These are phyloP conservation scores for Pestalotiopsis sp. DNA, from an alignment of 2,329 filamentous ascomycete genomes.

Conservation along the genomic window DNA sequence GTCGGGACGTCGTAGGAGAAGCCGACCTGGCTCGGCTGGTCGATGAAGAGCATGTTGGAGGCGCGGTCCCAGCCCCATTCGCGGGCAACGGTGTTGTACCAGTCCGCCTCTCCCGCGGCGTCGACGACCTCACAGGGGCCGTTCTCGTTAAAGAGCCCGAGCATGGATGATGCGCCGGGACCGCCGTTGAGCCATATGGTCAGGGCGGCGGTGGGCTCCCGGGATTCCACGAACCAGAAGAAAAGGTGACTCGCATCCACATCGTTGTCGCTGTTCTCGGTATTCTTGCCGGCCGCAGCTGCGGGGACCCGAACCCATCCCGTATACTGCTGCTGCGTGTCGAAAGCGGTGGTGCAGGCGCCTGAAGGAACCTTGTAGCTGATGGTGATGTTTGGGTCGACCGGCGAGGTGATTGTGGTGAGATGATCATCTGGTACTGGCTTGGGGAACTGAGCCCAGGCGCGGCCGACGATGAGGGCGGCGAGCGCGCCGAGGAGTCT, in stretches of 20 bases:
- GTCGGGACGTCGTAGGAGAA: conserved; percentile 61
- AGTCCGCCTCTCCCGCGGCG: conserved; percentile 36
- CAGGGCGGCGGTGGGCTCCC: conserved; percentile 40
- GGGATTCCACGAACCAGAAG: conserved; percentile 51
- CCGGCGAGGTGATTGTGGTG: conserved; percentile 60
- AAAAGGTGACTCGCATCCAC: conserved; percentile 51
- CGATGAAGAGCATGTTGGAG: conserved; percentile 47
- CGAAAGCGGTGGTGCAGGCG: conserved; percentile 65
- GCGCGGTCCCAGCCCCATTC: conserved; percentile 67
- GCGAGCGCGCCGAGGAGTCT: conserved; percentile 12
- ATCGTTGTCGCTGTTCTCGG: conserved; percentile 27
- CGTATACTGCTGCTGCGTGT: conserved; percentile 66
- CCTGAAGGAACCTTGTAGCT: conserved; percentile 63
- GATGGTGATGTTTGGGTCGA: conserved; percentile 64
- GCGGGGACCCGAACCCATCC: conserved; percentile 65
- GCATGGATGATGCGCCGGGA: conserved; percentile 64
- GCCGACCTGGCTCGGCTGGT: conserved; percentile 67
- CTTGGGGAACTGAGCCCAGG: conserved; percentile 32
- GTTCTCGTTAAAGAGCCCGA: conserved; percentile 54
- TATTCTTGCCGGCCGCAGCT: not conserved
- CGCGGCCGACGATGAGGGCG: not conserved
- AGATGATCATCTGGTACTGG: conserved; percentile 33
- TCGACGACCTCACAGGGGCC: conserved; percentile 23
- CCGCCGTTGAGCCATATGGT: conserved; percentile 69
- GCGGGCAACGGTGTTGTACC: conserved; percentile 55